Evolutionary conservation across 1,284 basidiomycete species (phyloP).

Genomic region (Agroathelia rolfsii): DNA sequence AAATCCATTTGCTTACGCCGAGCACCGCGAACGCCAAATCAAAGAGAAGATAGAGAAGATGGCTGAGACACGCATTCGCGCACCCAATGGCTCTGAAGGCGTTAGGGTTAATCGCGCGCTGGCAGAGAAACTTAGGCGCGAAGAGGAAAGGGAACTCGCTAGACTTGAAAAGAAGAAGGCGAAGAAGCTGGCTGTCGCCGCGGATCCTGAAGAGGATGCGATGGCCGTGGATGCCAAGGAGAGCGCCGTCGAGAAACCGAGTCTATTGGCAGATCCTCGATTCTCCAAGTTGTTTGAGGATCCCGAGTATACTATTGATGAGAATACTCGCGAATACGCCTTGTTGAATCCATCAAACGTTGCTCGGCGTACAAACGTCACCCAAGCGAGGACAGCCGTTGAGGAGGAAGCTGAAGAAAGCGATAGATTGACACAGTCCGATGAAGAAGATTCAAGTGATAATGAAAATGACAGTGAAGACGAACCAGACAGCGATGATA

Average conservation of each 20-base stretch:
- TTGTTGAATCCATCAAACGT: conserved; percentile 83
- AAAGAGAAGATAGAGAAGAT: conserved; percentile 88
- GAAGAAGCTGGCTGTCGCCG: conserved; percentile 24
- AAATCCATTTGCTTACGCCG: conserved; percentile 93
- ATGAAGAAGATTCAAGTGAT: too few relatives aligned
- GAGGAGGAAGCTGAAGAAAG: conserved; percentile 88
- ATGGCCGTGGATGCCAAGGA: conserved; percentile 31
- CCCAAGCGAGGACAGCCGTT: conserved; percentile 64
- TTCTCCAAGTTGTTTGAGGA: conserved; percentile 91
- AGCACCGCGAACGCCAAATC: conserved; percentile 84
- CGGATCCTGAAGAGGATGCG: conserved; percentile 27
- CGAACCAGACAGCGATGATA: conserved; percentile 42
- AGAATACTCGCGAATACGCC: conserved; percentile 78
- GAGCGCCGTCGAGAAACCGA: conserved; percentile 29
- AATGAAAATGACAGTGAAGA: conserved; percentile 25
- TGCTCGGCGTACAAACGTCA: conserved; percentile 33
- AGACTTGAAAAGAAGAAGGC: conserved; percentile 51
- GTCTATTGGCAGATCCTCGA: conserved; percentile 77
- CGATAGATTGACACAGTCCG: conserved; percentile 69
- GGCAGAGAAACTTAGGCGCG: conserved; percentile 75
- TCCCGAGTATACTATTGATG: conserved; percentile 91
- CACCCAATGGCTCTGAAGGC: conserved; percentile 48
- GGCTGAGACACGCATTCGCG: conserved; percentile 85
- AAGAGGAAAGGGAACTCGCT: conserved; percentile 62
- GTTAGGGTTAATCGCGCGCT: conserved; percentile 91